Base-by-base conservation (phyloP, 225 moss, liverwort and hornwort genomes). In the Ulota crispa region DNA sequence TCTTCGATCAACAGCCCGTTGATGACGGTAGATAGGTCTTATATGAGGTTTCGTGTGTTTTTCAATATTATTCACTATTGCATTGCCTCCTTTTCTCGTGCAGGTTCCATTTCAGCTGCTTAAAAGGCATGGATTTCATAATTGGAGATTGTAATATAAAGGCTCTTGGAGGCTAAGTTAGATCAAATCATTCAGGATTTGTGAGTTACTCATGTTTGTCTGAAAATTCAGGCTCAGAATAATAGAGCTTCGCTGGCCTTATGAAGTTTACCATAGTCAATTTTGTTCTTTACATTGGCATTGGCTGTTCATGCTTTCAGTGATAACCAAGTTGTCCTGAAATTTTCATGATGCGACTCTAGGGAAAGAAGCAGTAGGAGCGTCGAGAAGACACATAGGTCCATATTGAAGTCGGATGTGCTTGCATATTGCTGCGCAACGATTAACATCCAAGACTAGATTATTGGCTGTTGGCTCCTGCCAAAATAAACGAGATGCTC, bases 311-410 rank as follows among this genome's bases (percentile, higher is more conserved):
- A 70, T 79, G 75, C 84, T 85, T 80, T 85, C 84, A 76, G 80
- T 76, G 80, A 43, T 76, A 70, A 70, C 70, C 64, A 75, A 76
- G 64, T 84, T 84, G 76, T 76, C 70, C 84, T 84, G 84, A 76
- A 84, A 70, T 80, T 84, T 80, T 80, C 80, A 70, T 76, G 80
- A 80, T 43, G 64, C 69, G 24, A 43, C 21, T 64, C 64, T 70
- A 64, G 20, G 50, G 27, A 78, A 57, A 23, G 70, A 84, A 80
- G 63, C 70, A 64, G 32, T 39, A 31, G 68, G 69, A 79, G 84
- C 75, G 75, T 39, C 39, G 39, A 52, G 31, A 73, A 60, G 84
- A 23, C 50, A 60, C 74, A 5, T 45, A 57, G 54, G 34, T 67
- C 27, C 66, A 57, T n/a, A 16, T 36, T 45, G 24, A 56, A 72